A percentile compares a stretch with the other conserved stretches of the same genome.
Evolutionary conservation across 768 basidiomycete species (phyloP).

Genomic region (Auriscalpium vulgare): DNA sequence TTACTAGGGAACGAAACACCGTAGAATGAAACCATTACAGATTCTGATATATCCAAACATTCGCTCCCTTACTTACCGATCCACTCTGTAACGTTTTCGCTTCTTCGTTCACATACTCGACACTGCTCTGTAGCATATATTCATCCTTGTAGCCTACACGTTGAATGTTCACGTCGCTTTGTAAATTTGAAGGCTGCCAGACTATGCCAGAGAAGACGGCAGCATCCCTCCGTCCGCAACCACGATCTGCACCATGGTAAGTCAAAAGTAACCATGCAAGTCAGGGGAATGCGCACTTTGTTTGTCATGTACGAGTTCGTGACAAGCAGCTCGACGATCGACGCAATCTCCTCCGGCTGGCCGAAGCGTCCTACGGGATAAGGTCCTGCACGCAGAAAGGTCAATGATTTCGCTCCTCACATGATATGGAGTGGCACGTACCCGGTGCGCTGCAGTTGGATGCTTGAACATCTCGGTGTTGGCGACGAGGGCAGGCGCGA

Average conservation of each 20-base stretch:
- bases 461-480: conserved; percentile 44
- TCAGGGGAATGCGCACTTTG: conserved; percentile 30
- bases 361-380: conserved; percentile 48
- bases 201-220: conserved; percentile 10
- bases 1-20: no score
- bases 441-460: conserved; percentile 27
- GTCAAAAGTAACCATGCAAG: background rate
- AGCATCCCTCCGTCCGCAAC: conserved; percentile 14
- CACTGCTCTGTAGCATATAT: no score
- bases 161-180: no score
- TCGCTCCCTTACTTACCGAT: no score
- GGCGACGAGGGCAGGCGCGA: conserved; percentile 44
- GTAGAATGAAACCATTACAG: no score
- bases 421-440: conserved; percentile 9
- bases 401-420: background rate
- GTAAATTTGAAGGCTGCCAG: no score
- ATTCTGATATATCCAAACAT: no score
- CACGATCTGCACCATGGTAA: conserved; percentile 5
- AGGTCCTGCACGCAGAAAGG: conserved; percentile 23
- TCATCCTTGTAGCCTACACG: no score
- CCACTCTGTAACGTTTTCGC: no score
- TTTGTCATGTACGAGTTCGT: conserved; percentile 50
- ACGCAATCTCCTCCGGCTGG: conserved; percentile 41
- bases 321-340: conserved; percentile 41
- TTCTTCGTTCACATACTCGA: no score